Base-by-base conservation (phyloP, 495 filamentous ascomycete genomes). In the Penicillium pancosmium region DNA sequence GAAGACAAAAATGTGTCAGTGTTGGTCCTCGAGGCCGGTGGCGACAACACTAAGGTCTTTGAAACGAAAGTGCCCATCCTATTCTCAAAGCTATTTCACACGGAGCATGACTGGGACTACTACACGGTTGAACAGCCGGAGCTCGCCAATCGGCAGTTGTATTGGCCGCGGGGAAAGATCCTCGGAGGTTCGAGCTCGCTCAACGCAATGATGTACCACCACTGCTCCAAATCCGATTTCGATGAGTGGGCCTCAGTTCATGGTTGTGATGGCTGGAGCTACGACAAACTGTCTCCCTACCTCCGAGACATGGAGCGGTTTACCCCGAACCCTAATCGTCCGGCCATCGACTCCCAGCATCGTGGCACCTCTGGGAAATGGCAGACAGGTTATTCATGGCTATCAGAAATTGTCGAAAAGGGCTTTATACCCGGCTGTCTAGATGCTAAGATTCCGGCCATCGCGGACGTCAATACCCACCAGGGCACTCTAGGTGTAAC, bases 11-110 rank as follows among this genome's bases (percentile, higher is more conserved):
- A 70, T 50, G 67, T 71, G 7, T 70, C 70, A 2, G 71, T 83
- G n/a, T 73, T 83, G 19, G 55, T 83, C 15, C 61, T 83, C 16
- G 79, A 82, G 60, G 78, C 76, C 8, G 80, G 80, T 33, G 60
- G 62, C 8, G 72, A 75, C 48, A 72, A 70, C 54, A 72, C 72
- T 54, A 70, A 68, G 18, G 55, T 70, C 18, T 48, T 65, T 1
- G 65, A 65, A 40, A 21, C 47, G 31, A 65, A 68, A 41, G 59
- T 63, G 10, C 65, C 65, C 15, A n/a, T 67, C 16, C 27, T 64
- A 44, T 67, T 64, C 43, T n/a, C 54, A 12, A 64, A 64, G 40
- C 47, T 67, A 19, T 64, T 64, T 36, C 65, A 67, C 23, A 52
- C 50, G 9, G 51, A 61, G 33, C 61, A 67, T 62, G 65, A 67